These are phyloP conservation scores for Austroboletus eburneus DNA, from an alignment of 768 basidiomycete species.

Conservation along the genomic window DNA sequence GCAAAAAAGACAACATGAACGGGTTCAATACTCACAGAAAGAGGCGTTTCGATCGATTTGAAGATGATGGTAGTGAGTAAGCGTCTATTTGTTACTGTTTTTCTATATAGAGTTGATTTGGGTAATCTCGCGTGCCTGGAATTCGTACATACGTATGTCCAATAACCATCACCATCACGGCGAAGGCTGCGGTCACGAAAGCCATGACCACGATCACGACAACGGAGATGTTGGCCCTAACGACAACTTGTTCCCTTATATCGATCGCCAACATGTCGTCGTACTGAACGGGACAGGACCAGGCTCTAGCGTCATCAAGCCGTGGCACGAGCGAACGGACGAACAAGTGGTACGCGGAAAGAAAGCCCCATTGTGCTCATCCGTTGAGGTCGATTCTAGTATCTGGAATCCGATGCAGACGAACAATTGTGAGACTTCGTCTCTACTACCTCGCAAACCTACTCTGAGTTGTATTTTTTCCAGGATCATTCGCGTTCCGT, in stretches of 20 bases:
- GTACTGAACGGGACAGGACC: constrained; percentile 63
- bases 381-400: constrained; percentile 41
- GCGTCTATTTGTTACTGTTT: too few species aligned
- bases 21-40: constrained; percentile 12
- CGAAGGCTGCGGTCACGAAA: constrained; percentile 55
- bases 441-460: not conserved
- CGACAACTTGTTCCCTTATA: constrained; percentile 69
- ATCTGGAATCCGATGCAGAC: constrained; percentile 84
- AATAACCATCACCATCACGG: constrained; percentile 39
- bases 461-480: constrained; percentile 6
- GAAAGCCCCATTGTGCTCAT: constrained; percentile 1
- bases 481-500: constrained; percentile 82
- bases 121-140: too few species aligned
- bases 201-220: constrained; percentile 55
- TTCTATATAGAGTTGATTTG: too few species aligned
- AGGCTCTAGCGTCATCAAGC: constrained; percentile 69
- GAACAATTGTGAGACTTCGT: constrained; percentile 68
- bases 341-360: constrained; percentile 55
- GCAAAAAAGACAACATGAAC: constrained; percentile 10
- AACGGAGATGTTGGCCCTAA: constrained; percentile 46
- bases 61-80: not conserved
- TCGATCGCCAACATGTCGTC: constrained; percentile 77
- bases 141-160: too few species aligned
- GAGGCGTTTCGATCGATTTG: too few species aligned
- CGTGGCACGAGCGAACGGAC: constrained; percentile 76